Conservation (phyloP, 106 monocot species). For the Agapanthus africanus region DNA sequence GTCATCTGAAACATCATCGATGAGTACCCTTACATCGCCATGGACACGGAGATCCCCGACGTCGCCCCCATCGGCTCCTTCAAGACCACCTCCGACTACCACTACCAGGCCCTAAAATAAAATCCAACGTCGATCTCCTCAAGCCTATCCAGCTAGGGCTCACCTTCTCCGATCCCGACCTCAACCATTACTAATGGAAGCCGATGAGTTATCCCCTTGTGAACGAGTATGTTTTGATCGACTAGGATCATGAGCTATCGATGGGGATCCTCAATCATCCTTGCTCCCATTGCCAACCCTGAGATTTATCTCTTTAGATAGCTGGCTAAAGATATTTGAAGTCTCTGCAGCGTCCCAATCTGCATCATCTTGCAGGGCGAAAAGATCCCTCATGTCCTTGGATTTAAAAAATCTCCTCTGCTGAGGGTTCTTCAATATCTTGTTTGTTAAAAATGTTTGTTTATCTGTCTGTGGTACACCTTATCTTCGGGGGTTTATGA, state of each 20-base stretch:
- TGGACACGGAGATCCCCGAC: no score
- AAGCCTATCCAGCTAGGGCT: no score
- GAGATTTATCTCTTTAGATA: constrained; percentile 53
- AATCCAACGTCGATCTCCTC: no score
- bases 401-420: constrained; percentile 90
- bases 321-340: constrained; percentile 75
- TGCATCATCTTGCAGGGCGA: constrained; percentile 68
- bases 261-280: constrained; percentile 5
- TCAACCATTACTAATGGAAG: constrained; percentile 17
- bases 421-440: constrained; percentile 82
- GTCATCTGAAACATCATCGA: no score
- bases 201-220: constrained; percentile 4
- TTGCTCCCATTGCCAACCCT: constrained; percentile 16
- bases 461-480: constrained; percentile 92
- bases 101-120: no score
- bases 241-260: not conserved
- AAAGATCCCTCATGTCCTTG: constrained; percentile 84
- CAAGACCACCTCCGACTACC: no score
- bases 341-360: constrained; percentile 52
- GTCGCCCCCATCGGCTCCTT: no score
- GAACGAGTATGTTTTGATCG: not conserved
- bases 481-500: constrained; percentile 98
- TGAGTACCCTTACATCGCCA: no score
- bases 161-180: no score
- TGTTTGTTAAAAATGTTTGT: constrained; percentile 95